Base-by-base conservation (phyloP, 2,329 filamentous ascomycete species). In the Aureobasidium namibiae region DNA sequence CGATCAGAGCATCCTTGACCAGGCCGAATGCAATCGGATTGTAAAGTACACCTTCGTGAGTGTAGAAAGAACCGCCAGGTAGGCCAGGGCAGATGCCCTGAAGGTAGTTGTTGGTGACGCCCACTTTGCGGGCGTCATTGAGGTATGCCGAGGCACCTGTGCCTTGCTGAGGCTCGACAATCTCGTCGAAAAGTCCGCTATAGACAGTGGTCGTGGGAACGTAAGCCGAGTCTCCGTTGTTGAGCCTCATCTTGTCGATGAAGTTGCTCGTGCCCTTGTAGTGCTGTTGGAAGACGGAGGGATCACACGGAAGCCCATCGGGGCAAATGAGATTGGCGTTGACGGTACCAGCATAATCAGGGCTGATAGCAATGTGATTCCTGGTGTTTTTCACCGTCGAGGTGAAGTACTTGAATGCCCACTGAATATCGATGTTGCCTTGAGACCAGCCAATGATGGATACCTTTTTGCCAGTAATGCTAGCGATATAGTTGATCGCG, bases 361-460 rank as follows among this genome's bases (percentile, higher is more conserved):
- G 74, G 10, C 75, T 78, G 48, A 83, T 72, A 45, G 77, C 74
- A 41, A 84, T 72, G 66, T 81, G 76, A 65, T 83, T 76, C n/a
- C 72, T 72, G 1, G 78, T 73, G 0, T 71, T 68, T 2, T 62
- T 63, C 4, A 76, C 74, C 1, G 77, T 79, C 1, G 76, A 79
- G 0, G 79, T 79, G 78, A 78, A 83, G 71, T 81, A 83, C 63
- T 82, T 82, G 62, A 81, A 70, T 0, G 77, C 79, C 82, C 81
- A 84, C 66, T 84, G 82, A 0, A 76, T 72, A 60, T 80, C 71
- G 2, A 84, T 68, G 49, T 76, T 77, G 16, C 81, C 81, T 67
- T 84, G 80, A 0, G 79, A 82, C 79, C 78, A 84, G 14, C 73
- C 74, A n/a, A 83, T 67, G 21, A 82, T 70, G 18, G 72, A 70